phyloP scores from a whole-genome alignment of 148 eudicot genomes.

The Oxyria digyna region DNA sequence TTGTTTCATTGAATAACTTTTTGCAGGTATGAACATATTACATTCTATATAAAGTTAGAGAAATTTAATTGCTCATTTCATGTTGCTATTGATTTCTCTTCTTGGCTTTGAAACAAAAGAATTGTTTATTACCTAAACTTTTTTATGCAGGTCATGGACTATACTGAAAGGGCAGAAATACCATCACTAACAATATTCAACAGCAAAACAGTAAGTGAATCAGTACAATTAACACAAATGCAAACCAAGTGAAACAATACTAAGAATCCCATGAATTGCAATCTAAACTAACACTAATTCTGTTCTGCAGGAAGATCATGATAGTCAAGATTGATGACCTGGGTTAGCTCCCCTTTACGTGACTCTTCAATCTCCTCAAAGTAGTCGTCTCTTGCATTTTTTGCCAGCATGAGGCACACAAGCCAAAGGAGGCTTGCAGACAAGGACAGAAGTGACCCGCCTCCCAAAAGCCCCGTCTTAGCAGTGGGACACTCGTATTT shows the following conservation, averaged over 20 bases:
- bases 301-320: constrained; percentile 9
- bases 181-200: constrained; percentile 45
- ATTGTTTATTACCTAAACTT: background rate
- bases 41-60: background rate
- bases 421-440: constrained; percentile 80
- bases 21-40: constrained; percentile 38
- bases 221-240: background rate
- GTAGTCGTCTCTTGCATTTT: constrained; percentile 75
- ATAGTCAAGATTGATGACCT: constrained; percentile 17
- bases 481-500: constrained; percentile 70
- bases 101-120: background rate
- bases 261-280: background rate
- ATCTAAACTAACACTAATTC: background rate
- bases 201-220: background rate
- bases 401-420: constrained; percentile 68
- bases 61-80: background rate
- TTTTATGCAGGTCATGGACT: constrained; percentile 71
- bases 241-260: background rate
- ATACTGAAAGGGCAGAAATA: constrained; percentile 87
- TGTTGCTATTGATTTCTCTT: background rate
- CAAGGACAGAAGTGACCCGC: constrained; percentile 75
- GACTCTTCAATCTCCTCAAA: constrained; percentile 43
- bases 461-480: constrained; percentile 89
- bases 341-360: constrained; percentile 19
- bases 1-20: constrained; percentile 74